Evolutionary conservation across 345 rosid genomes (phyloP).

Genomic region (Gossypium thurberi): DNA sequence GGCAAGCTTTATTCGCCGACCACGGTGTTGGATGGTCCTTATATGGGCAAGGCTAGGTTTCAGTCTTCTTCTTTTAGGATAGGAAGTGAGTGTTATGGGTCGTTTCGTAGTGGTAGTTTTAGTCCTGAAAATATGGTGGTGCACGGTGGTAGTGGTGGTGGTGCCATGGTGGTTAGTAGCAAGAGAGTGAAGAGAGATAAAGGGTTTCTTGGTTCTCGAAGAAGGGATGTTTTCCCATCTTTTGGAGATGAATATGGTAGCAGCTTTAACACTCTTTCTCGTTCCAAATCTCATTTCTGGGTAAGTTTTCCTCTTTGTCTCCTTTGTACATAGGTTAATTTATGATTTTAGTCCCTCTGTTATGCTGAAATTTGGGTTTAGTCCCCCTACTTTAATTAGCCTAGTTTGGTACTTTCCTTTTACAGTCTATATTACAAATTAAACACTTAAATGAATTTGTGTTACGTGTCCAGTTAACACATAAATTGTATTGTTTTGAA

Average conservation of each 20-base stretch:
- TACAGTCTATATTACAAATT: too few relatives aligned
- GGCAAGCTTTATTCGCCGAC: conserved; percentile 37
- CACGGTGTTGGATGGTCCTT: conserved; percentile 39
- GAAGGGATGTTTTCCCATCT: conserved; percentile 50
- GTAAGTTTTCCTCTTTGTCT: conserved; percentile 27
- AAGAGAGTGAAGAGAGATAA: conserved; percentile 27
- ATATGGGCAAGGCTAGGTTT: conserved; percentile 12
- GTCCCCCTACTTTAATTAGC: neutral
- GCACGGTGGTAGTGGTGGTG: neutral
- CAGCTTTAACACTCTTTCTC: conserved; percentile 30
- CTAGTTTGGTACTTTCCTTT: too few relatives aligned
- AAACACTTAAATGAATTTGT: too few relatives aligned
- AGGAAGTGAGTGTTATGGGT: conserved; percentile 31
- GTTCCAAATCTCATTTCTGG: conserved; percentile 58
- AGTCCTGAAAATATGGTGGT: conserved; percentile 22
- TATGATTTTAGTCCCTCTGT: neutral
- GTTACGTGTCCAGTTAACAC: too few relatives aligned
- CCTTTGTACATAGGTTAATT: neutral
- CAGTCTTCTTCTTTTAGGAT: conserved; percentile 35
- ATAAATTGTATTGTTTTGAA: too few relatives aligned
- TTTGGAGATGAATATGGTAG: conserved; percentile 27
- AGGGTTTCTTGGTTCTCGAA: conserved; percentile 41
- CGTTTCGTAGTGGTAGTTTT: conserved; percentile 23
- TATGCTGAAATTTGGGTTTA: neutral
- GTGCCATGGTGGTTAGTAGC: conserved; percentile 12